Base-by-base conservation (phyloP, 371 early-diverging fungal genomes). In the Rhizopus arrhizus region DNA sequence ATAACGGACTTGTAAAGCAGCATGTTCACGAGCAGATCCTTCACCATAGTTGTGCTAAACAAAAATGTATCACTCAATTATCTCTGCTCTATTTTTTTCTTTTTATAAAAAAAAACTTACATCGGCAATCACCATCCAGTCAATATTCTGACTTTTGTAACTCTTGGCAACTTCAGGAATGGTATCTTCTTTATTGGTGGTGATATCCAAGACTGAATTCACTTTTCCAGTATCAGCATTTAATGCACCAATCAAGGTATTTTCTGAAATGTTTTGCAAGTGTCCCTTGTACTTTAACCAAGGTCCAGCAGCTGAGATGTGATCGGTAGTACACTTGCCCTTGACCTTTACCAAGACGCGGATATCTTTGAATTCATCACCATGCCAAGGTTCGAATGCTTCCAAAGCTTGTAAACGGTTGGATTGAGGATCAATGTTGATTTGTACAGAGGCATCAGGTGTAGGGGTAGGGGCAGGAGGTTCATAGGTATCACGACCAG, bases 281-380 rank as follows among this genome's bases (percentile, higher is more conserved):
- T 97, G 98, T 5, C 97, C 97, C 79, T 93, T 92, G 84, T 93
- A 97, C 75, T 96, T 97, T 64, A 97, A 82, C 97, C 98, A 97
- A 32, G 92, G 94, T 34, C 97, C 97, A 47, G 95, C 97, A 22
- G 92, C 92, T 52, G 93, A 92, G 69, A 97, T 96, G 71, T 97
- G 96, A 78, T 96, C 97, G 5, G 98, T 97, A 5, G 98, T 97
- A 81, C 98, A 97, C 76, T 97, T 97, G 68, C 98, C 98, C 78
- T 93, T 85, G 47, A 94, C 96, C 73, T 95, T 95, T 67, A 96
- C 83, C 53, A 96, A 77, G 15, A 97, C 90, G 16, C 84, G 84
- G 33, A 91, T 72, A 55, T 89, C 67, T 58, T 84, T 71, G 56
- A 89, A 84, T 66, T 97, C 97, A 58, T 89, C 71, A 40, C 95